phyloP scores from a whole-genome alignment of 2,329 filamentous ascomycete species.

The Fusarium lateritium region DNA sequence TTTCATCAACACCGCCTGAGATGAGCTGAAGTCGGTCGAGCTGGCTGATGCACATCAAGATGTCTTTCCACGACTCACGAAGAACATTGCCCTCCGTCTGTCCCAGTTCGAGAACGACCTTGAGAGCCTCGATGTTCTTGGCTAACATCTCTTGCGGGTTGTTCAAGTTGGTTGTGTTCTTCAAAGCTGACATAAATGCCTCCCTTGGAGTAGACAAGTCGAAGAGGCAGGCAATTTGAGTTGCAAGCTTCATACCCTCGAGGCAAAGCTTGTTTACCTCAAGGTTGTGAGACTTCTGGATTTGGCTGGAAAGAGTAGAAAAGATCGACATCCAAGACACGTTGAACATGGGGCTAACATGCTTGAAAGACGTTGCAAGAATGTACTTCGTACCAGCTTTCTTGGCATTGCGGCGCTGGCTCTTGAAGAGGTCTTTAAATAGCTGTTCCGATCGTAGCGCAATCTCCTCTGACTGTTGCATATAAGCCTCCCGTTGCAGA shows the following conservation, averaged over 20 bases:
- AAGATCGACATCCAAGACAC: conserved; percentile 99
- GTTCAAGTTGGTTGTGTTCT: conserved; percentile 95
- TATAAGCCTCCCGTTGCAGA: conserved; percentile 90
- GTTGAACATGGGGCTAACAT: conserved; percentile 98
- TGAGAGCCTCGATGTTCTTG: conserved; percentile 96
- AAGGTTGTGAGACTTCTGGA: conserved; percentile 93
- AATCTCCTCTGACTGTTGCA: conserved; percentile 96
- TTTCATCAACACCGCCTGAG: conserved; percentile 94
- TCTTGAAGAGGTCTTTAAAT: conserved; percentile 93
- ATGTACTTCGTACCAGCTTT: conserved; percentile 83
- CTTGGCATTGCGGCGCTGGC: conserved; percentile 84
- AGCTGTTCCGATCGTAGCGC: conserved; percentile 80
- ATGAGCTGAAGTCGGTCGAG: conserved; percentile 96
- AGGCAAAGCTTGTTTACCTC: conserved; percentile 94
- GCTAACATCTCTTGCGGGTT: conserved; percentile 95
- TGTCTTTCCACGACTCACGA: conserved; percentile 93
- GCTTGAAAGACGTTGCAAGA: conserved; percentile 91
- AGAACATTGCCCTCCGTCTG: conserved; percentile 93
- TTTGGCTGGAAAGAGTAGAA: conserved; percentile 91
- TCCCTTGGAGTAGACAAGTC: conserved; percentile 93
- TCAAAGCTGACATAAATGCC: conserved; percentile 93
- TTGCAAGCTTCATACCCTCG: conserved; percentile 94
- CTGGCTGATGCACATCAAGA: conserved; percentile 95
- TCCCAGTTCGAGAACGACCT: conserved; percentile 91
- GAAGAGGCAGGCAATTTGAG: conserved; percentile 93